Base-by-base conservation (phyloP, 805 yeast genomes). In the Saccharomycopsis synnaedendra region DNA sequence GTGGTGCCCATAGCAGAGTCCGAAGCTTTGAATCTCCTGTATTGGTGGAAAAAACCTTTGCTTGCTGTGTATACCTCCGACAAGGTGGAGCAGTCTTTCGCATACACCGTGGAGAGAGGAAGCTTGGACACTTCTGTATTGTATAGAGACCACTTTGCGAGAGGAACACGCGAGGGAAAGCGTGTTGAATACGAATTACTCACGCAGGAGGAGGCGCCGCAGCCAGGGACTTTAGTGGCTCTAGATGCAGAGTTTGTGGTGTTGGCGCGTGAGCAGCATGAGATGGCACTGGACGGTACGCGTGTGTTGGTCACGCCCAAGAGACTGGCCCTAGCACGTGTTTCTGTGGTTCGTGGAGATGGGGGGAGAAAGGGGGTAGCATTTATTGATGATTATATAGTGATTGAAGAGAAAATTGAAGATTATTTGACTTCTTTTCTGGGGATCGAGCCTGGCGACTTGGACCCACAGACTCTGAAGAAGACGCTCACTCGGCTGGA, bases 171-270 rank as follows among this genome's bases (percentile, higher is more conserved):
- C 51, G 77, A 76, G 45, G 74, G 71, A 0, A 69, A 72, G 48
- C 70, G 68, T 41, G 68, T 74, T 45, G 90, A 86, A 53, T 85
- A 84, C 59, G 74, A 77, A 55, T 66, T 84, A n/a, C 64, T 86
- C 49, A 78, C 87, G 0, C 65, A 65, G 34, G 70, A 72, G 42
- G 89, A 84, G 56, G 85, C 86, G 0, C 96, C 96, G 0, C 58
- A 59, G 27, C 72, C 80, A 0, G 96, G 96, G 0, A 69, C 85
- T 1, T 61, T 88, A 38, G 80, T 90, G 19, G 98, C 97, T 0
- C 82, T 93, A 49, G 99, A 93, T 68, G 97, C 99, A 0, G 99
- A 93, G 63, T 93, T 94, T 70, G 97, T 93, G 3, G 75, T 80
- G 32, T 61, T 89, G 33, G 76, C 79, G 43, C 84, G 84, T 3